phyloP scores from a whole-genome alignment of 148 eudicot species.

The Diospyros lotus region DNA sequence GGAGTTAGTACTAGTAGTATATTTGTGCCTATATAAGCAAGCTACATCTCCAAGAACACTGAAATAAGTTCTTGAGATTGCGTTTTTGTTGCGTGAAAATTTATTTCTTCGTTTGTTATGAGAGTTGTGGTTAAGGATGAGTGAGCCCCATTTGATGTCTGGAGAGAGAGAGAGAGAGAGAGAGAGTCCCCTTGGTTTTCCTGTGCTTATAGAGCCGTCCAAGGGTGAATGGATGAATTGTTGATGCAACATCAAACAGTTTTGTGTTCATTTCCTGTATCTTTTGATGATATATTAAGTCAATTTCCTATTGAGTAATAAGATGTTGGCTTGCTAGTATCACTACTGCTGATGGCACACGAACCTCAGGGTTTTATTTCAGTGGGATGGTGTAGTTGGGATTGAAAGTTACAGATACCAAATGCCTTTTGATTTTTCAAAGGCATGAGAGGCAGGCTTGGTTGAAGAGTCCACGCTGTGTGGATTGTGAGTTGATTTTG shows the following conservation, averaged over 20 bases:
- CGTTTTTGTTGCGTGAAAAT: conserved; percentile 21
- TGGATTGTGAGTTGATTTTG: neutral
- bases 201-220: conserved; percentile 83
- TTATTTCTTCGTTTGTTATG: conserved; percentile 7
- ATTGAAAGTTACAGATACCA: neutral
- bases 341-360: no score
- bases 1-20: conserved; percentile 4
- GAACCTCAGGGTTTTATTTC: neutral
- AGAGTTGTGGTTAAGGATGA: conserved; percentile 1
- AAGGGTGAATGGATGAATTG: conserved; percentile 8
- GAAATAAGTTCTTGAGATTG: conserved; percentile 6
- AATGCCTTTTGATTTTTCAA: neutral
- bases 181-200: conserved; percentile 44
- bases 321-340: no score
- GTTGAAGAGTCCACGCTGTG: neutral
- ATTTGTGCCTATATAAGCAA: conserved; percentile 14
- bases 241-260: neutral
- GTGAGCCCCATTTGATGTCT: neutral
- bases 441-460: neutral
- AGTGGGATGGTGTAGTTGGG: neutral
- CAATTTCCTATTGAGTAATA: no score
- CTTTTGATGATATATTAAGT: no score
- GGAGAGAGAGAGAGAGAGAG: neutral
- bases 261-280: neutral
- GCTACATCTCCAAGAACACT: conserved; percentile 3